phyloP scores from a whole-genome alignment of 2,329 filamentous ascomycete species.

The Neopestalotiopsis sp. region DNA sequence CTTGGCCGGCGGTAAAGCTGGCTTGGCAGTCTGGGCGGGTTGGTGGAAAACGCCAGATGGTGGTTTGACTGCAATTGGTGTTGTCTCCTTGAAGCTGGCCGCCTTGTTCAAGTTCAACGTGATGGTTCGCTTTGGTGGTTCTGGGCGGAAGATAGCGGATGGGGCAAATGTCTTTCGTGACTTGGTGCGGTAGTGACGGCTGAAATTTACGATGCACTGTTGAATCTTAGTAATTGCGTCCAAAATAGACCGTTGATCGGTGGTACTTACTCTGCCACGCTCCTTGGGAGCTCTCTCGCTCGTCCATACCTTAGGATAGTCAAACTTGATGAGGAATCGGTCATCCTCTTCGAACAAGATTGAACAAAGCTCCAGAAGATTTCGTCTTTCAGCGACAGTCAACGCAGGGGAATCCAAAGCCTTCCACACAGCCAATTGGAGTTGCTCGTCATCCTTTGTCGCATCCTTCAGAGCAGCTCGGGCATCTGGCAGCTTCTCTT shows the following conservation, averaged over 20 bases:
- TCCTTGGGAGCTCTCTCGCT: constrained; percentile 34
- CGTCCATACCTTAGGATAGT: constrained; percentile 52
- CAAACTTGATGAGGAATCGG: constrained; percentile 50
- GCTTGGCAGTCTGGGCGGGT: constrained; percentile 10
- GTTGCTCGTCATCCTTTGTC: constrained; percentile 47
- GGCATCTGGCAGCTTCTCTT: constrained; percentile 52
- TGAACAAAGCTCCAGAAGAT: constrained; percentile 56
- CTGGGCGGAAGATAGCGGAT: constrained; percentile 23
- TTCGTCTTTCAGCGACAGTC: constrained; percentile 52
- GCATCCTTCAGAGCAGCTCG: constrained; percentile 53
- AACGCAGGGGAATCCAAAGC: constrained; percentile 53
- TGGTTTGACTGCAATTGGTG: constrained; percentile 22
- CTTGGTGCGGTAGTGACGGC: constrained; percentile 31
- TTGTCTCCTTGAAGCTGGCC: constrained; percentile 27
- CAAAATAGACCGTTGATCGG: not conserved
- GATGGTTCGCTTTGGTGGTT: constrained; percentile 36
- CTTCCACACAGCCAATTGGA: constrained; percentile 54
- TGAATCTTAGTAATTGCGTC: not conserved
- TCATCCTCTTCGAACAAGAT: constrained; percentile 55
- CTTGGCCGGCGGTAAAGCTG: not conserved
- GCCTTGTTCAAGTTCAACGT: constrained; percentile 37
- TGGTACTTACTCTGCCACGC: constrained; percentile 22
- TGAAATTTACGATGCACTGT: constrained; percentile 29
- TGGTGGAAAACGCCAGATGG: constrained; percentile 16
- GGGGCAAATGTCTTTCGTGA: constrained; percentile 31